Base-by-base conservation (phyloP, 106 monocot genomes). In the Dioscorea dumetorum region DNA sequence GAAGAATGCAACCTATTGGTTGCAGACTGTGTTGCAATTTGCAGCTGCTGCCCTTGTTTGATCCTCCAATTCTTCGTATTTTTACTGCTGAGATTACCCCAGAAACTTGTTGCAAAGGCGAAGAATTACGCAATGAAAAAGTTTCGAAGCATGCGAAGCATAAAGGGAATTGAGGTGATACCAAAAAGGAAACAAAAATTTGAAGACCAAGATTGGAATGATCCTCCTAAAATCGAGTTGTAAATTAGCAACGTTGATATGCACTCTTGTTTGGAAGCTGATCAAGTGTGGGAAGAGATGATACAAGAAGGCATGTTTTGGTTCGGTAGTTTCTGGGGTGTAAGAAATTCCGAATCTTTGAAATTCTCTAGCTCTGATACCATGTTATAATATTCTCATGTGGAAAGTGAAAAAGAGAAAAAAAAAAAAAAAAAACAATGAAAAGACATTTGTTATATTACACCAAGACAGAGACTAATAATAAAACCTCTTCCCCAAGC, bases 391-490 rank as follows among this genome's bases (percentile, higher is more conserved):
- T 1, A 28, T 28, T 28, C 3, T 1, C 28, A 28, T 1, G 1
- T 28, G 28, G 3, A 28, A 28, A 28, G 28, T 28, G 41, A 41
- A 6, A 79, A 85, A 60, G 88, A 82, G 6, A 88, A 75, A 62
- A 78, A 88, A 67, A 84, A 85, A 84, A 82, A 88, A 74, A 67
- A 82, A 22, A 72, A 73, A 73, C 70, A 82, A 65, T 78, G 84
- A 50, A 73, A 82, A 20, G 85, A 81, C 18, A 22, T 84, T 53
- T 50, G 3, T 28, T 28, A 28, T 28, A 28, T 28, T 28, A 28
- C 3, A 28, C 28, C 28, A 28, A 28, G 28, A 28, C 2, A 28
- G 3, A 3, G 28, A 28, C 28, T 28, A 28, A 28, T 28, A 1
- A 83, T 63, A 66, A 7, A 49, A 66, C 18, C 9, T 66, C 35